A percentile compares a stretch with the other conserved stretches of the same genome.
phyloP scores from a whole-genome alignment of 2,329 filamentous ascomycete genomes.

The Talaromyces sp. region DNA sequence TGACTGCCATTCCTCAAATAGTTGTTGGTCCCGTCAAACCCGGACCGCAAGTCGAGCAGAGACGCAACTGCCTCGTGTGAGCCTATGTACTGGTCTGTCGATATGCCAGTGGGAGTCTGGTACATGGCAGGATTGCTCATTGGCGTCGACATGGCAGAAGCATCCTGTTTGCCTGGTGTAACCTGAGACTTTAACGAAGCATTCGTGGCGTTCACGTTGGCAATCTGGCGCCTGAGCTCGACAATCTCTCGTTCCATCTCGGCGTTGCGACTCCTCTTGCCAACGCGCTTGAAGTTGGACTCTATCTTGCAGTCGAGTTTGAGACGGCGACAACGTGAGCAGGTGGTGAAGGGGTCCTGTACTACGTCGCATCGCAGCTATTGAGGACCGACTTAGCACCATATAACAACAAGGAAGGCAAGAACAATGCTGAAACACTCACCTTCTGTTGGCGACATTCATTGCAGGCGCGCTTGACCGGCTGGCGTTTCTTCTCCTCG shows the following conservation, averaged over 20 bases:
- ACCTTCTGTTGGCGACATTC: conserved; percentile 68
- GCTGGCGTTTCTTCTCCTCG: conserved; percentile 41
- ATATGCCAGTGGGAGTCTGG: conserved; percentile 31
- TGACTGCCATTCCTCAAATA: conserved; percentile 46
- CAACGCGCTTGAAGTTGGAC: conserved; percentile 63
- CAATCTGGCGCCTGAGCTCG: conserved; percentile 46
- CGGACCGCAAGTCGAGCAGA: conserved; percentile 45
- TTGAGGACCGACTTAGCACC: conserved; percentile 3
- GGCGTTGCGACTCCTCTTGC: conserved; percentile 62
- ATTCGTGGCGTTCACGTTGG: conserved; percentile 23
- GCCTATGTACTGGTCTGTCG: conserved; percentile 39
- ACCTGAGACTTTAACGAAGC: conserved; percentile 16
- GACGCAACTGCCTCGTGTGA: conserved; percentile 48
- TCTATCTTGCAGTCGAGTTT: conserved; percentile 62
- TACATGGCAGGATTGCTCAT: conserved; percentile 28
- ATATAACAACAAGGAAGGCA: background rate
- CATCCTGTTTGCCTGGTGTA: conserved; percentile 25
- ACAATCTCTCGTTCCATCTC: conserved; percentile 57
- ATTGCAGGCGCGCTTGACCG: conserved; percentile 61
- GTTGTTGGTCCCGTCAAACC: conserved; percentile 36
- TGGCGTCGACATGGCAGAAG: conserved; percentile 23
- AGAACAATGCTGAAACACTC: conserved; percentile 12
- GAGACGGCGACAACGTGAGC: conserved; percentile 58
- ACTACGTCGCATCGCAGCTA: conserved; percentile 64
- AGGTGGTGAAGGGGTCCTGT: conserved; percentile 59